Conservation (phyloP, 2,329 filamentous ascomycete species). For the Boeremia lycopersici region DNA sequence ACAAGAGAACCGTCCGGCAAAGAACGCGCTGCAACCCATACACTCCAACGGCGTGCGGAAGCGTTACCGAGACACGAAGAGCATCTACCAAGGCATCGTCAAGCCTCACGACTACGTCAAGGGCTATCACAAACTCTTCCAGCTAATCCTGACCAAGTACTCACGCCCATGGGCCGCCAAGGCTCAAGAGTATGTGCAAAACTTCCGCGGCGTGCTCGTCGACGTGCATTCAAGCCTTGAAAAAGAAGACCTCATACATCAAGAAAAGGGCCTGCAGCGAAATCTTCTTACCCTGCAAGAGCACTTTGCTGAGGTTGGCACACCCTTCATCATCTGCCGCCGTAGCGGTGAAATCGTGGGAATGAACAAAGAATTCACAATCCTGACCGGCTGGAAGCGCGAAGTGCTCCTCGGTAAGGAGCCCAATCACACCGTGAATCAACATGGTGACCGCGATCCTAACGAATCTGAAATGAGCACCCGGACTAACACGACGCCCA, state of each 20-base stretch:
- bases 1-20: conserved; percentile 33
- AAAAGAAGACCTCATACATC: conserved; percentile 88
- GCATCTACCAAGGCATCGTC: conserved; percentile 86
- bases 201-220: conserved; percentile 91
- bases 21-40: conserved; percentile 38
- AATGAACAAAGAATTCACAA: conserved; percentile 95
- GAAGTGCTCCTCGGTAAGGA: conserved; percentile 87
- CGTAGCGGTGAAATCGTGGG: conserved; percentile 94
- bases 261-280: conserved; percentile 96
- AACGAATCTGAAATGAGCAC: conserved; percentile 48
- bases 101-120: conserved; percentile 90
- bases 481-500: conserved; percentile 54
- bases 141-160: conserved; percentile 79
- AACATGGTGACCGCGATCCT: conserved; percentile 57
- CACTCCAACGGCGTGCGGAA: conserved; percentile 51
- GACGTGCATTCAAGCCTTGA: conserved; percentile 89
- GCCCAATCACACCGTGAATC: conserved; percentile 85
- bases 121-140: conserved; percentile 87
- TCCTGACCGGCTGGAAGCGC: conserved; percentile 92
- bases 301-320: conserved; percentile 84
- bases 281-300: conserved; percentile 93
- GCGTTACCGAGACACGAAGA: conserved; percentile 73
- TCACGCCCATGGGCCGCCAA: conserved; percentile 75
- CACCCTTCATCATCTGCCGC: conserved; percentile 88
- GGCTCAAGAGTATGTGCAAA: conserved; percentile 85